Base-by-base conservation (phyloP, 1,284 basidiomycete species). In the Tilletia setariae region DNA sequence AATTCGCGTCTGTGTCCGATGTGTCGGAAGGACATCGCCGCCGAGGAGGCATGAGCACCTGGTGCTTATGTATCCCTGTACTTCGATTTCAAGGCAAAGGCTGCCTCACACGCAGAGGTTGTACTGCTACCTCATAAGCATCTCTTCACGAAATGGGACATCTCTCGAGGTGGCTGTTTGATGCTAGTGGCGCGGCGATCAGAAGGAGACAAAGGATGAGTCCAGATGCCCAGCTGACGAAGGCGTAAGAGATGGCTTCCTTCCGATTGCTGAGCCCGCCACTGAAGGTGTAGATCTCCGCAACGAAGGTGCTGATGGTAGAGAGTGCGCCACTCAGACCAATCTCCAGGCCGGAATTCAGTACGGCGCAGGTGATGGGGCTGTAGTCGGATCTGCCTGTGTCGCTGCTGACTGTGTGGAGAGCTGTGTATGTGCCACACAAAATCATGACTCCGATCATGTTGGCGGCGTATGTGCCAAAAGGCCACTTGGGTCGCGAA, bases 281-380 rank as follows among this genome's bases (percentile, higher is more conserved):
- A 30, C 56, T 15, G 32, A 61, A 30, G 2, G 87, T 87, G 7
- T 86, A 83, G 42, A 92, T 83, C 82, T 99, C 96, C 2, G 90
- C 89, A 1, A 89, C 90, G 80, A 98, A 95, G 13, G 94, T 98
- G 83, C 91, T 94, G 71, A 99, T 87, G 0, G 96, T 99, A 2
- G 90, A 94, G 73, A 98, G 85, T 83, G 93, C 94, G 8, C 94
- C 96, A 80, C 94, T 98, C 79, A 94, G 97, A 1, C 96, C 96
- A 78, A 97, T 91, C 42, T 87, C 86, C 32, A 98, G 84, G 0
- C 77, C 80, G 13, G 25, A 16, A 15, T 76, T 70, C 19, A 80
- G 68, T 0, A 74, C 79, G 23, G 74, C 46, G 49, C 80, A 81
- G 0, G 68, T 72, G n/a, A 73, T 68, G 19, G 19, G 21, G 2